Percentiles rank a stretch among this genome's conserved stretches.
These are phyloP conservation scores for Chalaropsis ovoidea DNA, from an alignment of 2,329 filamentous ascomycete species.

Conservation along the genomic window DNA sequence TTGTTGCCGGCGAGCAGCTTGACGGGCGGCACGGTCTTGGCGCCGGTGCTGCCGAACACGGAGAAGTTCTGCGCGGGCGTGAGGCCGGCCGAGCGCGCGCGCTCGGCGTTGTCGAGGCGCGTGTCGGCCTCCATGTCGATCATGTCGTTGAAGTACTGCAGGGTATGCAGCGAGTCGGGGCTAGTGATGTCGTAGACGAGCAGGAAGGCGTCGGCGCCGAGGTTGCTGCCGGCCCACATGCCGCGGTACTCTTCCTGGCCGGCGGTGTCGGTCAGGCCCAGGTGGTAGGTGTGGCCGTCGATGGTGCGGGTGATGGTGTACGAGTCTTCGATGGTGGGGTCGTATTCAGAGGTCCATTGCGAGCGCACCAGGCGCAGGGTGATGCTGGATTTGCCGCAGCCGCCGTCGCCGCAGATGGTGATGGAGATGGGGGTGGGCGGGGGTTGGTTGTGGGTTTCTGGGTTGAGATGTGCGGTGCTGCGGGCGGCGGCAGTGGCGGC, in stretches of 20 bases:
- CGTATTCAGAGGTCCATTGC: conserved; percentile 76
- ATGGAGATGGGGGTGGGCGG: conserved; percentile 55
- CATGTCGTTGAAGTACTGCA: conserved; percentile 71
- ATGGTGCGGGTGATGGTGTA: conserved; percentile 73
- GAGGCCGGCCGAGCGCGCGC: conserved; percentile 39
- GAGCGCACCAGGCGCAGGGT: conserved; percentile 71
- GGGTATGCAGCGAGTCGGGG: conserved; percentile 54
- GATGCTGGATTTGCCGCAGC: conserved; percentile 76
- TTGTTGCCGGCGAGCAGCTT: conserved; percentile 83
- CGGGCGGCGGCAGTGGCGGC: background rate
- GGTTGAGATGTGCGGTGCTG: conserved; percentile 4
- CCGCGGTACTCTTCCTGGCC: conserved; percentile 86
- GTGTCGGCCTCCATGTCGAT: conserved; percentile 75
- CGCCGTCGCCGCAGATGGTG: conserved; percentile 78
- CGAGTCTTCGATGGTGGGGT: conserved; percentile 73
- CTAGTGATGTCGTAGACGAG: conserved; percentile 82
- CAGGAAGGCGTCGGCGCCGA: conserved; percentile 71
- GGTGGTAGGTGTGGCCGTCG: conserved; percentile 70
- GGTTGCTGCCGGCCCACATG: conserved; percentile 72
- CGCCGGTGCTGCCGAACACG: conserved; percentile 33
- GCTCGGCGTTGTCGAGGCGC: conserved; percentile 50
- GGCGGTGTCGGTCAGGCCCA: conserved; percentile 70
- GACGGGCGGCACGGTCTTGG: conserved; percentile 55
- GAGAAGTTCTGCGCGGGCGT: conserved; percentile 30
- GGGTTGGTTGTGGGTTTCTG: conserved; percentile 14